phyloP scores from a whole-genome alignment of 2,329 filamentous ascomycete species.

The Beauveria medogensis region DNA sequence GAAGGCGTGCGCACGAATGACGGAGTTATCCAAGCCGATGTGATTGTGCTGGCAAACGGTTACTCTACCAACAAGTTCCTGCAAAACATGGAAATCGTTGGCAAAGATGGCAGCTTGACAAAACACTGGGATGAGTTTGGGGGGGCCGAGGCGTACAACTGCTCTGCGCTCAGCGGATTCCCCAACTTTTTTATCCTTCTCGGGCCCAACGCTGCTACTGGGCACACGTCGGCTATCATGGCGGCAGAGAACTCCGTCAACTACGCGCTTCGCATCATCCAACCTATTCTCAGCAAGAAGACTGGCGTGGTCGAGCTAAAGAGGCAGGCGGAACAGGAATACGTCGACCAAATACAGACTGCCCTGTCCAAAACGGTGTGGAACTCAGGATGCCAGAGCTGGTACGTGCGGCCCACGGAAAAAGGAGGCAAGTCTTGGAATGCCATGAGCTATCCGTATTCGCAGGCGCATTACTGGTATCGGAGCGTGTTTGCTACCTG shows the following conservation, averaged over 20 bases:
- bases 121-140: slow-evolving; percentile 13
- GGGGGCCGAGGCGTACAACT: slow-evolving; percentile 35
- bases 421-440: slow-evolving; percentile 33
- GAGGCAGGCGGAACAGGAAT: slow-evolving; percentile 15
- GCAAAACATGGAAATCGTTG: slow-evolving; percentile 37
- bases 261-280: slow-evolving; percentile 24
- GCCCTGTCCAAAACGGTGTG: slow-evolving; percentile 34
- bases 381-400: slow-evolving; percentile 36
- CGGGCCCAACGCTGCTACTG: slow-evolving; percentile 30
- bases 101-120: slow-evolving; percentile 24
- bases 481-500: background rate
- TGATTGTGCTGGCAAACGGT: slow-evolving; percentile 39
- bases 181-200: slow-evolving; percentile 38
- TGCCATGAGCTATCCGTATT: slow-evolving; percentile 8
- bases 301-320: slow-evolving; percentile 24
- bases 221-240: slow-evolving; percentile 38
- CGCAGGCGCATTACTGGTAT: slow-evolving; percentile 1
- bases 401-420: slow-evolving; percentile 33
- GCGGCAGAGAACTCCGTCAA: slow-evolving; percentile 41
- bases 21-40: slow-evolving; percentile 18
- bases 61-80: slow-evolving; percentile 40
- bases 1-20: slow-evolving; percentile 15
- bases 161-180: slow-evolving; percentile 34
- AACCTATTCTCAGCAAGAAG: slow-evolving; percentile 27
- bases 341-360: slow-evolving; percentile 27